Evolutionary conservation across 2,329 filamentous ascomycete genomes (phyloP), one percentile per base, ranked within the genome.

Genomic region (Ophiognomonia clavigignenti-juglandacearum): DNA sequence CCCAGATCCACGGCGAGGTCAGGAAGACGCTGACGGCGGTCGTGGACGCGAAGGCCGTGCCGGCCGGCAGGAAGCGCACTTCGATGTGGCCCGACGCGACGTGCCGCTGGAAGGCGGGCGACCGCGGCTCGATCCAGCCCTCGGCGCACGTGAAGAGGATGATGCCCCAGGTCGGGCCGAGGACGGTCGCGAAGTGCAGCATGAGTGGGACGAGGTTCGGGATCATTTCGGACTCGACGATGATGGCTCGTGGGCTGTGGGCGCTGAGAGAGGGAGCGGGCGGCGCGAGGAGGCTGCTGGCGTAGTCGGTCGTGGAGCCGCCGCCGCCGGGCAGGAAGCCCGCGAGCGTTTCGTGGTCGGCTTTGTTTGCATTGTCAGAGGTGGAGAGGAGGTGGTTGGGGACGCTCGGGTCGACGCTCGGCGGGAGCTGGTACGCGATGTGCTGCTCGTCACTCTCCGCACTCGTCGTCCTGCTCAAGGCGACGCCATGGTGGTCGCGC

Each of bases 111-210:
- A 69, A 61, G 5, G 63, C 53, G 1, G 61, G 57, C 4, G 65
- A 66, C 13, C 31, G 41, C 3, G 54, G 56, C 20, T 56, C 43
- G 4, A 53, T 19, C 42, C 55, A 57, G 16, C 48, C 57, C 39
- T 58, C 54, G 9, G 57, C 50, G 2, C 61, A 57, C 1, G 68
- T 71, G 47, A 67, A 70, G 39, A 69, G 61, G 16, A 70, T 56
- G 24, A 71, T 61, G 4, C 67, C 66, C 68, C 69, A 71, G 16
- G 55, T 46, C 6, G 67, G 65, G 1, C 69, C 69, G 4, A 71
- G 64, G 0, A 52, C 52, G 18, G 47, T 47, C 4, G 59, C 54
- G 8, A 64, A 53, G 1, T 60, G 63, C 7, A 61, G 56, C 8
- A 50, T 56, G 37, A 50, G 48, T 16, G 58, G 39, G 45, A 54